phyloP scores from a whole-genome alignment of 805 yeast genomes.

The Candida nemodendra region DNA sequence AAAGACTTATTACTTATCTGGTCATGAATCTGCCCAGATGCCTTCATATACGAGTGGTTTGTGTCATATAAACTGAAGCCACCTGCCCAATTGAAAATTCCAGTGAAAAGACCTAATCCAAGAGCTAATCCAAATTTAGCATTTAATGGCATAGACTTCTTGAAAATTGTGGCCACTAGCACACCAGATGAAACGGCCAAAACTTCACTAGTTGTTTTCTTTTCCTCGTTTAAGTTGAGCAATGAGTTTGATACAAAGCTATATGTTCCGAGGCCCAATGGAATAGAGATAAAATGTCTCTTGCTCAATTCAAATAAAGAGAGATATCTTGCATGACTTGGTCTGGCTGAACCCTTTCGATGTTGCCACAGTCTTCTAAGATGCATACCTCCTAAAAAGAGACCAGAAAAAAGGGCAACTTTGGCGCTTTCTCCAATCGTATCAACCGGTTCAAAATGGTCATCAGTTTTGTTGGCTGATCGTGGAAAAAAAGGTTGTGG shows the following conservation, averaged over 20 bases:
- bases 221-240: conserved; percentile 31
- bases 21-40: conserved; percentile 40
- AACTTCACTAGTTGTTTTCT: conserved; percentile 29
- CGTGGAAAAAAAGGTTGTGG: conserved; percentile 32
- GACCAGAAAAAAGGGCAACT: conserved; percentile 28
- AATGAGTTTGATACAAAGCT: conserved; percentile 32
- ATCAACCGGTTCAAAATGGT: conserved; percentile 29
- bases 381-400: conserved; percentile 37
- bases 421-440: conserved; percentile 31
- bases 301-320: conserved; percentile 29
- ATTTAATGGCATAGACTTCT: conserved; percentile 28
- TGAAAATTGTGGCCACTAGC: conserved; percentile 23
- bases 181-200: conserved; percentile 24
- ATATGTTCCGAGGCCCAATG: conserved; percentile 34
- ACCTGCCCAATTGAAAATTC: conserved; percentile 55
- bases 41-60: conserved; percentile 41
- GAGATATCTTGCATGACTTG: conserved; percentile 35
- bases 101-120: conserved; percentile 44
- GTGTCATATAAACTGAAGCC: conserved; percentile 43
- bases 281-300: conserved; percentile 33
- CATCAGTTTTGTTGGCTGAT: conserved; percentile 11
- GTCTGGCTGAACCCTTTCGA: conserved; percentile 38
- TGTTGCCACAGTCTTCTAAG: conserved; percentile 35
- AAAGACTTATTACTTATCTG: conserved; percentile 36
- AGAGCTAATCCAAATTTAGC: conserved; percentile 47